Evolutionary conservation across 2,329 filamentous ascomycete genomes (phyloP).

Genomic region (Corynespora cassiicola): DNA sequence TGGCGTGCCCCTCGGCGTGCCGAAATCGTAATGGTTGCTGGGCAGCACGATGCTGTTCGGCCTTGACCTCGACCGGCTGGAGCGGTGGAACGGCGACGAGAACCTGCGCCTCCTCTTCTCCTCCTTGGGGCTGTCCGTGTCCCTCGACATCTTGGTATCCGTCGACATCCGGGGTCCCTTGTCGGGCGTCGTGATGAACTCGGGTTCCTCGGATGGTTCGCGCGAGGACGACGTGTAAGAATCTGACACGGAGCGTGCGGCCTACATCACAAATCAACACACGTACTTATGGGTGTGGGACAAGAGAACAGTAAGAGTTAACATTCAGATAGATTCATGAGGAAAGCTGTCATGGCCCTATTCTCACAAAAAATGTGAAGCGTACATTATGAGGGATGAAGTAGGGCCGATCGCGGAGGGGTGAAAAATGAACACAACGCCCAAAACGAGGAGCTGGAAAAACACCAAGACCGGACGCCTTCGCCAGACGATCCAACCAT

Average conservation of each 20-base stretch:
- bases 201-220: conserved; percentile 40
- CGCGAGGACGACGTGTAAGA: conserved; percentile 35
- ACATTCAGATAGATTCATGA: conserved; percentile 37
- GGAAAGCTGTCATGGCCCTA: conserved; percentile 27
- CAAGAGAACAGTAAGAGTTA: conserved; percentile 20
- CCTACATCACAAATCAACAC: conserved; percentile 47
- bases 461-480: conserved; percentile 12
- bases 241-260: conserved; percentile 29
- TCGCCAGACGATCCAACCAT: conserved; percentile 19
- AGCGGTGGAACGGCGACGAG: conserved; percentile 41
- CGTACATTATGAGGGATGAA: conserved; percentile 19
- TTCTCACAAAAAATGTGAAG: conserved; percentile 17
- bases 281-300: conserved; percentile 18
- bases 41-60: conserved; percentile 37
- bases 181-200: conserved; percentile 23
- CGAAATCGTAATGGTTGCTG: conserved; percentile 20
- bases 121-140: conserved; percentile 19
- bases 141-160: conserved; percentile 13
- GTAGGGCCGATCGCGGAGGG: conserved; percentile 27
- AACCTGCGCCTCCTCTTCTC: conserved; percentile 38
- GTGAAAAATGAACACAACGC: conserved; percentile 25
- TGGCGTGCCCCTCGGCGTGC: conserved; percentile 25
- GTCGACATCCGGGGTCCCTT: conserved; percentile 12
- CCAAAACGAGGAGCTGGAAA: conserved; percentile 18
- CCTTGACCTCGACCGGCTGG: conserved; percentile 37